phyloP scores from a whole-genome alignment of 768 basidiomycete species.

The Termitomyces sp. region DNA sequence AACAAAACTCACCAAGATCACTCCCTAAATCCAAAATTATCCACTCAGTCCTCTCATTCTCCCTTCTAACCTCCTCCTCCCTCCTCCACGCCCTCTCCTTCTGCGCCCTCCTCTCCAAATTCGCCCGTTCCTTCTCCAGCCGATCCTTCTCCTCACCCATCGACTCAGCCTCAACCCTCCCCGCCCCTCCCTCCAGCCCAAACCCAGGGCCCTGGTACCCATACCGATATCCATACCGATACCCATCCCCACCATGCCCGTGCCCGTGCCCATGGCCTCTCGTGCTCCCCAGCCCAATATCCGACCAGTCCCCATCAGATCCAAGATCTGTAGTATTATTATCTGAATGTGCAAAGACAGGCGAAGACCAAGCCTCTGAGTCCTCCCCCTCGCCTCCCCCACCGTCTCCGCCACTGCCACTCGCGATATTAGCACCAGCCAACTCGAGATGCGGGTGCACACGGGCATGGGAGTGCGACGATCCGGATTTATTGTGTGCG shows the following conservation, averaged over 20 bases:
- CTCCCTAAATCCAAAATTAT: slow-evolving; percentile 25
- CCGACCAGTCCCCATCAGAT: slow-evolving; percentile 14
- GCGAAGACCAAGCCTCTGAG: slow-evolving; percentile 36
- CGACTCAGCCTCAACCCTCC: slow-evolving; percentile 5
- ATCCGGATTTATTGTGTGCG: neutral
- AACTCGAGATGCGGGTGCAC: slow-evolving; percentile 8
- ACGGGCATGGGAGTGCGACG: neutral
- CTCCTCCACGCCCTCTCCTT: slow-evolving; percentile 21
- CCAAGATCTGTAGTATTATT: slow-evolving; percentile 7
- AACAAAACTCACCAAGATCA: slow-evolving; percentile 24
- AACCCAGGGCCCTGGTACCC: slow-evolving; percentile 22
- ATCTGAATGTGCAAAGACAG: slow-evolving; percentile 38
- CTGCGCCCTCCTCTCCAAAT: slow-evolving; percentile 15
- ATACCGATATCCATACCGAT: slow-evolving; percentile 24
- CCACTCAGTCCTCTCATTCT: slow-evolving; percentile 42
- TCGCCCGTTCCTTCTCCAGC: slow-evolving; percentile 14
- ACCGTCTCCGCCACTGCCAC: no score
- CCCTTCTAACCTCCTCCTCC: slow-evolving; percentile 18
- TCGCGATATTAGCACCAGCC: neutral
- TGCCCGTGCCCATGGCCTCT: slow-evolving; percentile 10
- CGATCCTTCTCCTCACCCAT: slow-evolving; percentile 15
- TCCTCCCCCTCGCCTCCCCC: neutral
- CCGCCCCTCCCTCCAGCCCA: neutral
- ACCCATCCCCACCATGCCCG: slow-evolving; percentile 8
- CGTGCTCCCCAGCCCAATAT: slow-evolving; percentile 1